A percentile compares a stretch with the other conserved stretches of the same genome.
phyloP scores from a whole-genome alignment of 495 filamentous ascomycete species.

The Cercophora scortea region DNA sequence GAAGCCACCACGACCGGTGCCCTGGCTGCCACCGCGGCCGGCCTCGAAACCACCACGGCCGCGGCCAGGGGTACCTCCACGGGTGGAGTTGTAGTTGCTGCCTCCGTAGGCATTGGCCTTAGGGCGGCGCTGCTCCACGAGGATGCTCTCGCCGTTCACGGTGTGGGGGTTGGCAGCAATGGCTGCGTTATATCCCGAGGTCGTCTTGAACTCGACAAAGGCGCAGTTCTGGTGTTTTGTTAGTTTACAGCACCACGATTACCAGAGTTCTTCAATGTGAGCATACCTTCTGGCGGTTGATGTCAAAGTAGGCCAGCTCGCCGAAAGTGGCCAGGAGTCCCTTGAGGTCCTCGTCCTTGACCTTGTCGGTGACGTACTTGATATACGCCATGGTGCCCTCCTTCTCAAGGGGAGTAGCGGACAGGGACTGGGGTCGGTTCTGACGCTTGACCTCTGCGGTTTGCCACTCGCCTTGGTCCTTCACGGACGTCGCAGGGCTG shows the following conservation, averaged over 20 bases:
- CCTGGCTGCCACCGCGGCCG: constrained; percentile 48
- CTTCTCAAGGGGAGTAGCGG: constrained; percentile 47
- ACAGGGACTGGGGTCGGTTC: constrained; percentile 51
- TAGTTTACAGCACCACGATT: constrained; percentile 4
- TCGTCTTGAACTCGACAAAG: constrained; percentile 83
- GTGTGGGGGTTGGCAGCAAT: constrained; percentile 78
- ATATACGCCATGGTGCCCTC: constrained; percentile 74
- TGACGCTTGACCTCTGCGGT: constrained; percentile 81
- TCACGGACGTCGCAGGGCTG: constrained; percentile 22
- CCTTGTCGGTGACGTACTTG: constrained; percentile 85
- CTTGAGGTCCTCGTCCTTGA: constrained; percentile 60
- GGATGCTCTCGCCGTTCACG: constrained; percentile 70
- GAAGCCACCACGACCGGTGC: constrained; percentile 58
- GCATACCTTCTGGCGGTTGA: constrained; percentile 81
- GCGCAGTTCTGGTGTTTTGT: constrained; percentile 71
- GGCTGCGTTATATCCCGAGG: constrained; percentile 71
- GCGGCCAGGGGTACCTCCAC: constrained; percentile 50
- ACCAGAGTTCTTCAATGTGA: background rate
- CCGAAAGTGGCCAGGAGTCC: constrained; percentile 62
- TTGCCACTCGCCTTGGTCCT: constrained; percentile 61
- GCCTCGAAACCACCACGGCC: constrained; percentile 60
- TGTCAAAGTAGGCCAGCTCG: constrained; percentile 77
- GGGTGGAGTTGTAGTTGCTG: constrained; percentile 53
- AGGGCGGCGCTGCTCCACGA: constrained; percentile 81
- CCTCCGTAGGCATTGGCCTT: constrained; percentile 60